Conservation (phyloP, 108 stramenopile species). For the Discostella stelligeroides region DNA sequence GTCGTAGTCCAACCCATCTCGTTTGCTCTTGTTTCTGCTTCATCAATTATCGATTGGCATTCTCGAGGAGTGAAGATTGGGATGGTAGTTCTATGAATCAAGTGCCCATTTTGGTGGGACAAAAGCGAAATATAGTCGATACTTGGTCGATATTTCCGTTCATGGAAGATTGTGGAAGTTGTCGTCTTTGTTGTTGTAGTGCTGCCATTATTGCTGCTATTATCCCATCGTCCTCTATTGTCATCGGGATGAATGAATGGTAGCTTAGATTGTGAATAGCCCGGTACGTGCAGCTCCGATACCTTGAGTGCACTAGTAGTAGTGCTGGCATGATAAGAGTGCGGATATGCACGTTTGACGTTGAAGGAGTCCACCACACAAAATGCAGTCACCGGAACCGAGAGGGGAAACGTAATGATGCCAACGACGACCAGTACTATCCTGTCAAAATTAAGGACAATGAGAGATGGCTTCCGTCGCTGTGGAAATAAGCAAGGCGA, state of each 20-base stretch:
- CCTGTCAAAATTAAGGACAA: too few species aligned
- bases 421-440: too few species aligned
- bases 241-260: constrained; percentile 44
- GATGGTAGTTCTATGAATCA: constrained; percentile 47
- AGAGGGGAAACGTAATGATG: too few species aligned
- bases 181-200: too few species aligned
- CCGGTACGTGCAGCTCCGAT: constrained; percentile 59
- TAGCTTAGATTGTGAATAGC: constrained; percentile 51
- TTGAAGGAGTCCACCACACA: too few species aligned
- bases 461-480: too few species aligned
- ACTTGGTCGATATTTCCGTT: constrained; percentile 11
- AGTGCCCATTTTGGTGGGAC: constrained; percentile 42
- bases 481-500: neutral
- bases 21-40: constrained; percentile 48
- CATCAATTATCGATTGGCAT: constrained; percentile 53
- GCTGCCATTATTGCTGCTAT: neutral
- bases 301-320: constrained; percentile 34
- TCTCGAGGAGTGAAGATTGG: constrained; percentile 46
- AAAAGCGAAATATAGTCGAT: constrained; percentile 37
- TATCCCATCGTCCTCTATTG: neutral
- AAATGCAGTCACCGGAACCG: too few species aligned
- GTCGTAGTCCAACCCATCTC: constrained; percentile 71
- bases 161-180: constrained; percentile 15
- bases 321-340: too few species aligned
- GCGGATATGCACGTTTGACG: too few species aligned